Percentiles rank a stretch among this genome's conserved stretches.
These are phyloP conservation scores for Calocybe indica DNA, from an alignment of 768 basidiomycete genomes.

Conservation along the genomic window DNA sequence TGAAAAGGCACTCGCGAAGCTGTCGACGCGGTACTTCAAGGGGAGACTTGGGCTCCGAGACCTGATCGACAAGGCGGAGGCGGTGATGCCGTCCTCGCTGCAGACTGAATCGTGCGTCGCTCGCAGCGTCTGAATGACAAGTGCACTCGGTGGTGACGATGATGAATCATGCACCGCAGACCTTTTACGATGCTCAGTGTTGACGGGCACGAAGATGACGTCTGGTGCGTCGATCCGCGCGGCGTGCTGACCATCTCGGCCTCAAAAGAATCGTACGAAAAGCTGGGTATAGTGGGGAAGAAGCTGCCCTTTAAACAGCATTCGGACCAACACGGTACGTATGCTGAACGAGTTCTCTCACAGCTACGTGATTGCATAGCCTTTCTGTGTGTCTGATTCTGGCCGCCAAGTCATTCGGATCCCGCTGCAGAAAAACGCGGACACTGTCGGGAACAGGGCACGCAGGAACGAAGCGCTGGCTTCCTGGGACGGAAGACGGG, in stretches of 20 bases:
- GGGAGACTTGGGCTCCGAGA: conserved; percentile 37
- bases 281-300: conserved; percentile 53
- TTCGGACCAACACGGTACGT: conserved; percentile 43
- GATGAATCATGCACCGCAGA: conserved; percentile 4
- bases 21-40: conserved; percentile 41
- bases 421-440: conserved; percentile 33
- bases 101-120: too few species aligned
- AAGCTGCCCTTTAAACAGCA: conserved; percentile 47
- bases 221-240: conserved; percentile 66
- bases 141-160: too few species aligned
- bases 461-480: conserved; percentile 35
- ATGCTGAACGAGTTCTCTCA: background rate
- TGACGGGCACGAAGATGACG: conserved; percentile 36
- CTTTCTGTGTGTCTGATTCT: too few species aligned
- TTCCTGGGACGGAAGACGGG: conserved; percentile 45
- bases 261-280: conserved; percentile 52
- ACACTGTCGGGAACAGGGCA: conserved; percentile 27
- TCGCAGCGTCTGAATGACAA: too few species aligned
- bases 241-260: conserved; percentile 54
- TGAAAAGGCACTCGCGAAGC: conserved; percentile 30
- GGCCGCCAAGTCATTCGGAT: conserved; percentile 10
- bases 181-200: conserved; percentile 28
- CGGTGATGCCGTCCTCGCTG: too few species aligned
- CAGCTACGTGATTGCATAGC: background rate
- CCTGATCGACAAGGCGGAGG: conserved; percentile 31